phyloP scores from a whole-genome alignment of 2,329 filamentous ascomycete species.

The Pestalotiopsis sp. region DNA sequence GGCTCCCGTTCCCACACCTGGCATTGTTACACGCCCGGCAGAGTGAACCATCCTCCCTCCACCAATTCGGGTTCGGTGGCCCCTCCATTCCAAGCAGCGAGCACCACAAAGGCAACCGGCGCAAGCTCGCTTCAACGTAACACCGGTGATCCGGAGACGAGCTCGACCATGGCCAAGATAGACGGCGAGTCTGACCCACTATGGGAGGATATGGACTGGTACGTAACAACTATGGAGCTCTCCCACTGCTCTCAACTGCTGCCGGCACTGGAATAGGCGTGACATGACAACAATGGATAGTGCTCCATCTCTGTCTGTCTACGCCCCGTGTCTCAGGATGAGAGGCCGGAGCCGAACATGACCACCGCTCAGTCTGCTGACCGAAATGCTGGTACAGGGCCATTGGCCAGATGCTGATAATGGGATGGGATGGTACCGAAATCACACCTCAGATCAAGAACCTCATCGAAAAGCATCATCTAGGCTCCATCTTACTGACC shows the following conservation, averaged over 20 bases:
- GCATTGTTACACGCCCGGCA: conserved; percentile 17
- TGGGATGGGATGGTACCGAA: conserved; percentile 84
- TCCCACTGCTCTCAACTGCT: background rate
- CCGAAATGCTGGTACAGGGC: conserved; percentile 49
- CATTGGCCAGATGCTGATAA: conserved; percentile 77
- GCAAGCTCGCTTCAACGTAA: conserved; percentile 26
- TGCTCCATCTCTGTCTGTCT: background rate
- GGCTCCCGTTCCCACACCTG: conserved; percentile 10
- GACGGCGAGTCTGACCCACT: conserved; percentile 59
- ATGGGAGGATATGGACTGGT: conserved; percentile 80
- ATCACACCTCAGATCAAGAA: conserved; percentile 81
- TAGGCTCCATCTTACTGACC: conserved; percentile 84
- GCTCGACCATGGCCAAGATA: conserved; percentile 37
- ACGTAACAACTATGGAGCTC: conserved; percentile 35
- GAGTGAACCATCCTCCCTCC: conserved; percentile 6
- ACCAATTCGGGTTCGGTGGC: background rate
- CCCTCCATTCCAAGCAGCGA: conserved; percentile 7
- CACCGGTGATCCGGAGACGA: conserved; percentile 24
- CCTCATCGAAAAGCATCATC: conserved; percentile 80
- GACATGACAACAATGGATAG: too few species aligned
- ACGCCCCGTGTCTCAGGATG: background rate
- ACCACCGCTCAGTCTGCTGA: conserved; percentile 20
- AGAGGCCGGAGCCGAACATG: background rate
- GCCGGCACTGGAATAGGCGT: background rate
- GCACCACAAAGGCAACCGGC: conserved; percentile 3